These are phyloP conservation scores for Populus alba DNA, from an alignment of 345 rosid species.

Conservation along the genomic window DNA sequence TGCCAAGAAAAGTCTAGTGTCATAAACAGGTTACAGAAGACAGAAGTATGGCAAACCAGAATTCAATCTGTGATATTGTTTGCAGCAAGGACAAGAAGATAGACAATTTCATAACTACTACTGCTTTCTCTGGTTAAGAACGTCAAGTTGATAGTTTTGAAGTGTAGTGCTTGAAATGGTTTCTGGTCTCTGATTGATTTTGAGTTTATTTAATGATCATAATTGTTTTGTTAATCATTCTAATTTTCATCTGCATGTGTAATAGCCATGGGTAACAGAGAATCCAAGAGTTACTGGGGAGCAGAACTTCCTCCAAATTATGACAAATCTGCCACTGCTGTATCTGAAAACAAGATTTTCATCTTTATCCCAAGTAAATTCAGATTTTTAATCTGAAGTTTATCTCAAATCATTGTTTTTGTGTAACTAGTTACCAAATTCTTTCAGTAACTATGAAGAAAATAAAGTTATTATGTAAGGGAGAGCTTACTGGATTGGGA, in stretches of 20 bases:
- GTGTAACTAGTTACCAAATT: no score
- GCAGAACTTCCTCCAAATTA: slow-evolving; percentile 17
- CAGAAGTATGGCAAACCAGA: no score
- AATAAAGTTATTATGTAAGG: no score
- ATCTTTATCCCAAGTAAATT: not conserved
- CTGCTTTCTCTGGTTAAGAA: not conserved
- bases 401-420: no score
- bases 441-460: no score
- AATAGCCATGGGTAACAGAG: slow-evolving; percentile 23
- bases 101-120: not conserved
- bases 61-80: no score
- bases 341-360: not conserved
- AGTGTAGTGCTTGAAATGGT: not conserved
- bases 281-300: slow-evolving; percentile 26
- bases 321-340: not conserved
- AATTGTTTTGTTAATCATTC: not conserved
- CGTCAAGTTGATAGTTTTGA: not conserved
- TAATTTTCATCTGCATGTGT: not conserved
- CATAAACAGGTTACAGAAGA: no score
- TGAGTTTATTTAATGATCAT: not conserved
- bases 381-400: no score
- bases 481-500: no score
- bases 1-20: no score
- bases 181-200: not conserved
- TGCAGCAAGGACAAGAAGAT: no score